phyloP scores from a whole-genome alignment of 495 filamentous ascomycete species.

The Aspergillus leporis region DNA sequence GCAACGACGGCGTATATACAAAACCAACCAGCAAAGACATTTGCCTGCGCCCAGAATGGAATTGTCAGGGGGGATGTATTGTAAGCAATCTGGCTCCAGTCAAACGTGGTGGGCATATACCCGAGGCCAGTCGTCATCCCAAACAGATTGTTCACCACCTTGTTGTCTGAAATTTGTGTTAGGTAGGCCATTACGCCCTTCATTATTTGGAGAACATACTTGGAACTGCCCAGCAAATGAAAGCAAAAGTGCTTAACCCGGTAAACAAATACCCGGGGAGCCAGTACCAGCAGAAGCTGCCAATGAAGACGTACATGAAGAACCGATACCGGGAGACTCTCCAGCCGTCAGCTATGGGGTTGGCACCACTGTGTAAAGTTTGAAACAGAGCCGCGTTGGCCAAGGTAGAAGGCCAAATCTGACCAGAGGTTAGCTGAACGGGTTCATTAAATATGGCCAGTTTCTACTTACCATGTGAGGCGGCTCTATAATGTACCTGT shows the following conservation, averaged over 20 bases:
- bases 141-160: constrained; percentile 55
- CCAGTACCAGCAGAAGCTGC: constrained; percentile 72
- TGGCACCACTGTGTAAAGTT: constrained; percentile 80
- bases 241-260: constrained; percentile 85
- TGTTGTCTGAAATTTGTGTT: constrained; percentile 28
- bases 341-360: constrained; percentile 81
- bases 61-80: constrained; percentile 81
- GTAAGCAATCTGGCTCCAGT: constrained; percentile 90
- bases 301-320: constrained; percentile 68
- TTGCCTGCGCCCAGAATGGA: constrained; percentile 87
- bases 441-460: neutral
- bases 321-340: constrained; percentile 77
- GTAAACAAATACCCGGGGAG: constrained; percentile 80
- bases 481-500: constrained; percentile 72
- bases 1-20: constrained; percentile 82
- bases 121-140: constrained; percentile 83
- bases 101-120: constrained; percentile 82
- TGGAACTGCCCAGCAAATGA: constrained; percentile 85
- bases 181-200: constrained; percentile 30
- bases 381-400: constrained; percentile 87
- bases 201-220: constrained; percentile 53
- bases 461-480: constrained; percentile 57
- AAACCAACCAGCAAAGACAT: constrained; percentile 78
- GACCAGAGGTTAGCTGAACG: neutral
- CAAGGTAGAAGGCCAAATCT: constrained; percentile 82